These are phyloP conservation scores for Phaeophleospora eucalypticola DNA, from an alignment of 2,329 filamentous ascomycete species.

Conservation along the genomic window DNA sequence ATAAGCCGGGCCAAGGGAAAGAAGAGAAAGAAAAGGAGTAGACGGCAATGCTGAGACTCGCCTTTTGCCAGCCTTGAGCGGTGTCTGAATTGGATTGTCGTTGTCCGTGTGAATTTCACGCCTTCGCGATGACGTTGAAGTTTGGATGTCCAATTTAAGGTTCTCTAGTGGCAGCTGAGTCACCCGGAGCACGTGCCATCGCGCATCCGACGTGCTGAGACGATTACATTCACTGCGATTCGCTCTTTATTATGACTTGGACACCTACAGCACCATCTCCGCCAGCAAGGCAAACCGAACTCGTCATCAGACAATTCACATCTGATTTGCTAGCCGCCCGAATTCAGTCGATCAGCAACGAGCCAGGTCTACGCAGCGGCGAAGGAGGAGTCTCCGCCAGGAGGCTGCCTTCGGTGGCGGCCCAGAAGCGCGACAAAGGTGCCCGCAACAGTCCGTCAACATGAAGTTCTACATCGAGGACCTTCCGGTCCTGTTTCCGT, in stretches of 20 bases:
- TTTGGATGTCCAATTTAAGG: background rate
- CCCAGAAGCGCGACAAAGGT: background rate
- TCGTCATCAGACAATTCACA: too few species aligned
- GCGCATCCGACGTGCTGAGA: background rate
- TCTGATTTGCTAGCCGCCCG: too few species aligned
- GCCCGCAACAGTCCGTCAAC: background rate
- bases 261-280: background rate
- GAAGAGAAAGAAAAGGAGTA: background rate
- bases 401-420: background rate
- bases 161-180: background rate
- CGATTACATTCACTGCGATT: constrained; percentile 1
- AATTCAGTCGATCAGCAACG: too few species aligned
- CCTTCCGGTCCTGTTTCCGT: constrained; percentile 68
- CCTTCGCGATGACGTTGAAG: background rate
- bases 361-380: background rate
- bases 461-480: constrained; percentile 82
- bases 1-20: too few species aligned
- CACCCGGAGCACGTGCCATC: background rate
- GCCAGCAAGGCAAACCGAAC: too few species aligned
- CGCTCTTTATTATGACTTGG: background rate
- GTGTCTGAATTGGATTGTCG: too few species aligned
- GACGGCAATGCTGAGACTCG: background rate
- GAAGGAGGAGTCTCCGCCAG: background rate
- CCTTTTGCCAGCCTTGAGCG: background rate
- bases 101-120: too few species aligned